Evolutionary conservation across 2,329 filamentous ascomycete species (phyloP).

Genomic region (Sordariomycetes sp.): DNA sequence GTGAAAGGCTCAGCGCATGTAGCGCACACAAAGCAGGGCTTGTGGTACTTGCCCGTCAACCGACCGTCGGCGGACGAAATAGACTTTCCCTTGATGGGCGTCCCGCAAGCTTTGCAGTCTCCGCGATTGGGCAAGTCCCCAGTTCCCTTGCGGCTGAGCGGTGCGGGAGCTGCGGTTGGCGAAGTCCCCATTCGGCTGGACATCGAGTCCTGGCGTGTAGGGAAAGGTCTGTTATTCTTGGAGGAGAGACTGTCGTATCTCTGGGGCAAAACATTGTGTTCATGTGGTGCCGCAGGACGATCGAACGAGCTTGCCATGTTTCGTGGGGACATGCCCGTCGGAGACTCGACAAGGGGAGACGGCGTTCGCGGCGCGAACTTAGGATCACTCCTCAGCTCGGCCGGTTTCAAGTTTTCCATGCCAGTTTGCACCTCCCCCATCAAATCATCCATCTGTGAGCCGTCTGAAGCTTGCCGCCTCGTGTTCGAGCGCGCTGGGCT

Average conservation of each 20-base stretch:
- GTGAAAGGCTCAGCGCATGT: slow-evolving; percentile 75
- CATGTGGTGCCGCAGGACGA: too few relatives aligned
- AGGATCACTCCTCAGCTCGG: slow-evolving; percentile 23
- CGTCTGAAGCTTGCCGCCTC: slow-evolving; percentile 29
- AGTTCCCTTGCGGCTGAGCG: slow-evolving; percentile 21
- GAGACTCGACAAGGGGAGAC: slow-evolving; percentile 17
- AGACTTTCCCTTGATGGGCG: slow-evolving; percentile 78
- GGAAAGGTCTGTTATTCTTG: neutral
- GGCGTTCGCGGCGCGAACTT: slow-evolving; percentile 13
- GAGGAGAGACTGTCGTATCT: neutral
- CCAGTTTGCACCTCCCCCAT: slow-evolving; percentile 48
- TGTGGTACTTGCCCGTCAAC: slow-evolving; percentile 89
- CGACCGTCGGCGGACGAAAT: slow-evolving; percentile 89
- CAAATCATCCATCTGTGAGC: slow-evolving; percentile 38
- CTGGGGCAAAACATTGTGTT: neutral
- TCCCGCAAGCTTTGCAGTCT: slow-evolving; percentile 73
- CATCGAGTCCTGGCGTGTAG: neutral
- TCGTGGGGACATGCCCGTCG: slow-evolving; percentile 14
- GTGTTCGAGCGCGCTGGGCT: slow-evolving; percentile 21
- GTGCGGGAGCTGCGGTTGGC: slow-evolving; percentile 2
- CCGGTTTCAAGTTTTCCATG: slow-evolving; percentile 24
- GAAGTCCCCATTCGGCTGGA: slow-evolving; percentile 2
- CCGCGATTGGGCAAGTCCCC: slow-evolving; percentile 49
- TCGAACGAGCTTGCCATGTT: too few relatives aligned
- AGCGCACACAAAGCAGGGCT: slow-evolving; percentile 85